Evolutionary conservation across 1,284 basidiomycete species (phyloP).

Genomic region (Phellinidium pouzarii): DNA sequence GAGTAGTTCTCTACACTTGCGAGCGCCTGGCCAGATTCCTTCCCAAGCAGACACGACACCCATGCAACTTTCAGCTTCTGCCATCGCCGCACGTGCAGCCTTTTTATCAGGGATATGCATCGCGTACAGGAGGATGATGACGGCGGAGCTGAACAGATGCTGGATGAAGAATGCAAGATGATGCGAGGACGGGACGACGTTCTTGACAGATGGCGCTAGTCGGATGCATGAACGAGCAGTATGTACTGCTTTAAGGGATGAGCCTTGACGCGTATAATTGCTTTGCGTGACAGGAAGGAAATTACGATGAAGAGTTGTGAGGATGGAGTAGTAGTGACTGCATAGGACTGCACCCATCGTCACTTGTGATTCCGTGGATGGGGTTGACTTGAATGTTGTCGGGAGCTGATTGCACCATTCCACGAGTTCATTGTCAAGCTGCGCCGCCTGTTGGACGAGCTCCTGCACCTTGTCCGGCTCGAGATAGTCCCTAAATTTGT

Average conservation of each 20-base stretch:
- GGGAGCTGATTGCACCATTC: slow-evolving; percentile 80
- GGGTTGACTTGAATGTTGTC: slow-evolving; percentile 62
- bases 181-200: slow-evolving; percentile 80
- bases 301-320: slow-evolving; percentile 86
- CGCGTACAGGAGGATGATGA: slow-evolving; percentile 81
- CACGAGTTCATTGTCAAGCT: slow-evolving; percentile 66
- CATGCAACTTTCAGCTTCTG: slow-evolving; percentile 73
- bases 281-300: slow-evolving; percentile 71
- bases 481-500: slow-evolving; percentile 63
- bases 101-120: slow-evolving; percentile 74
- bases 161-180: slow-evolving; percentile 90
- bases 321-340: slow-evolving; percentile 84
- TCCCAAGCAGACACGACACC: slow-evolving; percentile 74
- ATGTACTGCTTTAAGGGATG: slow-evolving; percentile 71
- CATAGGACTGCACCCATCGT: slow-evolving; percentile 83
- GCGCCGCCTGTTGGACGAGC: slow-evolving; percentile 68
- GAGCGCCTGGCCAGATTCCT: slow-evolving; percentile 82
- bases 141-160: slow-evolving; percentile 84
- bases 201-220: slow-evolving; percentile 78
- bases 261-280: slow-evolving; percentile 42
- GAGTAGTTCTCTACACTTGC: slow-evolving; percentile 77
- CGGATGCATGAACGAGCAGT: slow-evolving; percentile 77
- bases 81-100: slow-evolving; percentile 67
- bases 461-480: slow-evolving; percentile 69
- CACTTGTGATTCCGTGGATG: slow-evolving; percentile 67